These are phyloP conservation scores for Amesomyces nigricolor DNA, from an alignment of 2,329 filamentous ascomycete species.

Conservation along the genomic window DNA sequence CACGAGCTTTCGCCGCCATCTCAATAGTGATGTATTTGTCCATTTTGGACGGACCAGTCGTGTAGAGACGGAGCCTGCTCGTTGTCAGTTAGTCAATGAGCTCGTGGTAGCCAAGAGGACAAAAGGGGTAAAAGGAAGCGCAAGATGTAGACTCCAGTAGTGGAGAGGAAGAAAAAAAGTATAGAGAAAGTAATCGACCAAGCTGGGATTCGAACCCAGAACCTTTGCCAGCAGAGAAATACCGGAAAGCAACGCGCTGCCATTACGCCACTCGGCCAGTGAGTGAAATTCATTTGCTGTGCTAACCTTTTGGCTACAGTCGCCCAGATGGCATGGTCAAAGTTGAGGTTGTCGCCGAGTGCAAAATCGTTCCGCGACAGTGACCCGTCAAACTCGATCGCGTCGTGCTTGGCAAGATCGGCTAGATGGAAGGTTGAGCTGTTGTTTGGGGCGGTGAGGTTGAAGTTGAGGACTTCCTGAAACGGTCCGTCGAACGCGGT, in stretches of 20 bases:
- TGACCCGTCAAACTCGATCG: slow-evolving; percentile 34
- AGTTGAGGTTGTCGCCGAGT: slow-evolving; percentile 30
- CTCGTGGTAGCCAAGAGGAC: too few relatives aligned
- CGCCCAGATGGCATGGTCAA: slow-evolving; percentile 29
- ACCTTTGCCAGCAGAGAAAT: too few relatives aligned
- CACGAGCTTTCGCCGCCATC: slow-evolving; percentile 19
- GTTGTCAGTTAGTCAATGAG: too few relatives aligned
- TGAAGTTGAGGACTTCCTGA: slow-evolving; percentile 26
- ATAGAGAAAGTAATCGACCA: too few relatives aligned
- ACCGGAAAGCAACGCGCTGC: too few relatives aligned
- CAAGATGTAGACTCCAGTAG: too few relatives aligned
- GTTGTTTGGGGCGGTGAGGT: slow-evolving; percentile 28
- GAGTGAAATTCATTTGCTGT: too few relatives aligned
- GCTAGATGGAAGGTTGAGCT: slow-evolving; percentile 28
- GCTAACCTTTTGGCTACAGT: slow-evolving; percentile 14
- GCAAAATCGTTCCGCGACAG: slow-evolving; percentile 31
- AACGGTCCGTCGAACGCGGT: slow-evolving; percentile 24
- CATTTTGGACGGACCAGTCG: slow-evolving; percentile 10
- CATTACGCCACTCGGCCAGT: too few relatives aligned
- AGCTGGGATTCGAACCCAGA: too few relatives aligned
- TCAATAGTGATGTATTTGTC: slow-evolving; percentile 24
- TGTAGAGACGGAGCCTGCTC: slow-evolving; percentile 13
- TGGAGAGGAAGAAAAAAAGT: too few relatives aligned
- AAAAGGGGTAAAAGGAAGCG: too few relatives aligned
- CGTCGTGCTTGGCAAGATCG: slow-evolving; percentile 27